These are phyloP conservation scores for Calonectria multiphialidica DNA, from an alignment of 2,329 filamentous ascomycete species.

Conservation along the genomic window DNA sequence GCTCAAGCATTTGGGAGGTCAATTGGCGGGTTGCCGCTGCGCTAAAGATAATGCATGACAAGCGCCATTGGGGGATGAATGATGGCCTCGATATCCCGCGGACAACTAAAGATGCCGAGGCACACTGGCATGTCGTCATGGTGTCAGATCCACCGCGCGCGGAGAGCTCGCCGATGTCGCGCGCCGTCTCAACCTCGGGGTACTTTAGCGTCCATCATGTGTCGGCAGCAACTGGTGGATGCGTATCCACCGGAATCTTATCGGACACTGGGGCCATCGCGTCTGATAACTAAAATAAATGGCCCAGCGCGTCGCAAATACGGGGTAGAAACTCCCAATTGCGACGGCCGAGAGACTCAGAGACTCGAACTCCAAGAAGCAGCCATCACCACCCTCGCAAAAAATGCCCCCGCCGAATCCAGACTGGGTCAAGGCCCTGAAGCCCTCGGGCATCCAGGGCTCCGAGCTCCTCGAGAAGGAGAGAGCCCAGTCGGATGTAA, in stretches of 20 bases:
- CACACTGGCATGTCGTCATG: background rate
- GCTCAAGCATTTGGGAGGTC: background rate
- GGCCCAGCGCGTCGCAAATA: background rate
- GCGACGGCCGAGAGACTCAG: background rate
- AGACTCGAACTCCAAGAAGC: background rate
- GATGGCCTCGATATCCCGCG: background rate
- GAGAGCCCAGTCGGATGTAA: slow-evolving; percentile 74
- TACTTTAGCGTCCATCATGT: background rate
- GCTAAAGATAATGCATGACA: background rate
- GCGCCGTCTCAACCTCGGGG: background rate
- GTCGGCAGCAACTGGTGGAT: background rate
- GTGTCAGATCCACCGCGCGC: background rate
- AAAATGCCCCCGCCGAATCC: slow-evolving; percentile 45
- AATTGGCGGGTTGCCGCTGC: background rate
- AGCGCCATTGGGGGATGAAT: background rate
- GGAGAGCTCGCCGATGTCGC: slow-evolving; percentile 1
- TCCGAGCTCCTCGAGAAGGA: slow-evolving; percentile 77
- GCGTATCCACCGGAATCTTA: background rate
- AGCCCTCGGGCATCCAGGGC: slow-evolving; percentile 72
- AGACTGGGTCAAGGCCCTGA: slow-evolving; percentile 51
- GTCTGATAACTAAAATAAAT: background rate
- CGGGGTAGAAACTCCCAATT: background rate
- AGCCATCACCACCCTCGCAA: background rate
- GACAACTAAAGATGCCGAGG: background rate
- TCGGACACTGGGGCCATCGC: background rate